These are phyloP conservation scores for Suillus decipiens DNA, from an alignment of 768 basidiomycete species.

Conservation along the genomic window DNA sequence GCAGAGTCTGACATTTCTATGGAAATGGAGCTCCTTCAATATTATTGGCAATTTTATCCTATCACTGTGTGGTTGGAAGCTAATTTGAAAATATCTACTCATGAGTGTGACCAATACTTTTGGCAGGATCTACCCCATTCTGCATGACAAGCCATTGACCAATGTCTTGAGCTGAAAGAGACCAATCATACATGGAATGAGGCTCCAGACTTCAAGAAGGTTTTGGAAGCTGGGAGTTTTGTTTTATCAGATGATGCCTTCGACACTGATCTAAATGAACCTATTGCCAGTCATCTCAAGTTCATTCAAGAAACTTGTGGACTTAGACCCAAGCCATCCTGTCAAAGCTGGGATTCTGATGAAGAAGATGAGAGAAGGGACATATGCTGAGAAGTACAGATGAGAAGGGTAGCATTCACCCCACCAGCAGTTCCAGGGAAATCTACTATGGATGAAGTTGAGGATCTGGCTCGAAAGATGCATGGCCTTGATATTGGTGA, in stretches of 20 bases:
- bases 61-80: not conserved
- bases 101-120: conserved; percentile 6
- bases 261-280: no score
- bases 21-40: not conserved
- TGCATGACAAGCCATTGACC: no score
- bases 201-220: no score
- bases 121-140: not conserved
- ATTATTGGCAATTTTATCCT: conserved; percentile 2
- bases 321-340: rapidly evolving
- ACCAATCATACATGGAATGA: no score
- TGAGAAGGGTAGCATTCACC: not conserved
- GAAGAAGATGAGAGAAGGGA: not conserved
- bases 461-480: not conserved
- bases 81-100: not conserved
- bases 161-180: no score
- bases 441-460: not conserved
- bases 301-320: no score
- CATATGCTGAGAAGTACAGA: not conserved
- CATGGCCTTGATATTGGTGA: not conserved
- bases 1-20: conserved; percentile 3
- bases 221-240: no score
- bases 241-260: no score
- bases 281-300: no score
- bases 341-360: not conserved
- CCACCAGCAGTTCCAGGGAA: not conserved